Percentiles rank a stretch among this genome's conserved stretches.
phyloP scores from a whole-genome alignment of 352 stramenopile species.

The Pythium aphanidermatum region DNA sequence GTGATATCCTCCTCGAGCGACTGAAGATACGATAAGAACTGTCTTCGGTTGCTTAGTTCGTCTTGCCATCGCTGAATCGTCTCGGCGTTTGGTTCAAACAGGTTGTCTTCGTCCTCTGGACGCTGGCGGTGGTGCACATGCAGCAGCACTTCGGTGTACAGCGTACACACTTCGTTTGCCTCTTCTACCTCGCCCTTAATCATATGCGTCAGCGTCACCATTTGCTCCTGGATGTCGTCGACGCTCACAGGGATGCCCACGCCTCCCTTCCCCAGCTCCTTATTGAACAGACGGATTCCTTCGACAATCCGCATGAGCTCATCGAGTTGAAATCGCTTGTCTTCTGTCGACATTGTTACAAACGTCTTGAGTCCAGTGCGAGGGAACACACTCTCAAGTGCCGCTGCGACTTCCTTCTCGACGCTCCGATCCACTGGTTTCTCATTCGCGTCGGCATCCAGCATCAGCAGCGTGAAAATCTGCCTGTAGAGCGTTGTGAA shows the following conservation, averaged over 20 bases:
- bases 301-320: conserved; percentile 90
- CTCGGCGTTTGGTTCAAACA: conserved; percentile 6
- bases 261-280: conserved; percentile 82
- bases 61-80: conserved; percentile 85
- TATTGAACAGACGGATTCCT: conserved; percentile 93
- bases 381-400: conserved; percentile 93
- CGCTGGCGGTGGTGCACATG: conserved; percentile 58
- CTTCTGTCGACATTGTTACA: conserved; percentile 82
- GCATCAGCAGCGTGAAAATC: conserved; percentile 80
- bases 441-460: conserved; percentile 37
- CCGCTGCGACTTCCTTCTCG: conserved; percentile 85
- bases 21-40: conserved; percentile 90
- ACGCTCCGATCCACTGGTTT: conserved; percentile 55
- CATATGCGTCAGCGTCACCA: conserved; percentile 33
- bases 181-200: conserved; percentile 56
- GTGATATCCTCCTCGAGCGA: conserved; percentile 90
- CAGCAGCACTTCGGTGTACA: conserved; percentile 77
- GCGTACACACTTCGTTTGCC: conserved; percentile 63
- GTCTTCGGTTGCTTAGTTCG: conserved; percentile 88
- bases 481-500: conserved; percentile 90
- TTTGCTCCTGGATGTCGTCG: conserved; percentile 51
- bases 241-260: conserved; percentile 67
- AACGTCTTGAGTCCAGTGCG: conserved; percentile 92
- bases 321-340: conserved; percentile 88
- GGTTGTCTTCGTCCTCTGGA: conserved; percentile 26